These are phyloP conservation scores for Microstegium vimineum DNA, from an alignment of 176 grass and related monocot species.

Conservation along the genomic window DNA sequence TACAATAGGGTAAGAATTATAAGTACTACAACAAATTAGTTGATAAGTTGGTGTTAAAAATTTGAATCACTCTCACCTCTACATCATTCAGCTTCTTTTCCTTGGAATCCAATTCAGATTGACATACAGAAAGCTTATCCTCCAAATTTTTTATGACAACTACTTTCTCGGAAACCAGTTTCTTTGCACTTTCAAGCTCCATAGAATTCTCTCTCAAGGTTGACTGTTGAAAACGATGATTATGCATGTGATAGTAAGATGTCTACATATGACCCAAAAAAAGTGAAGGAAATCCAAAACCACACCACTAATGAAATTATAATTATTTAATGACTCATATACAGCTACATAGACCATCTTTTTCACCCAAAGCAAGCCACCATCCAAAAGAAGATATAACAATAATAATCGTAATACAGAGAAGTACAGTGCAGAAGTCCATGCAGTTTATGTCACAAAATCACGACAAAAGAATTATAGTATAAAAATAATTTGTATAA, in stretches of 20 bases:
- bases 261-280: background rate
- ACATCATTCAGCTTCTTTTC: constrained; percentile 74
- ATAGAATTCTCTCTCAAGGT: constrained; percentile 45
- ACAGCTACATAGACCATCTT: background rate
- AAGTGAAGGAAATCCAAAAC: background rate
- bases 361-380: background rate
- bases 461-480: background rate
- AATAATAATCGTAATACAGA: background rate
- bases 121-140: constrained; percentile 56
- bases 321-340: background rate
- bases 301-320: background rate
- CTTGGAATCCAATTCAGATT: constrained; percentile 63
- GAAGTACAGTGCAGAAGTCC: background rate
- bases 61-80: constrained; percentile 55
- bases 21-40: background rate
- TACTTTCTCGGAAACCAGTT: constrained; percentile 77
- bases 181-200: constrained; percentile 67
- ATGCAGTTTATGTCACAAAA: background rate
- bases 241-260: background rate
- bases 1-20: constrained; percentile 29
- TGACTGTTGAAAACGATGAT: constrained; percentile 33
- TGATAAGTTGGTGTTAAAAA: background rate
- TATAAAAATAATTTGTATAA: background rate
- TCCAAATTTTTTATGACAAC: constrained; percentile 58
- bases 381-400: background rate